Conservation (phyloP, 192 early-diverging fungal genomes). For the Mortierella antarctica region DNA sequence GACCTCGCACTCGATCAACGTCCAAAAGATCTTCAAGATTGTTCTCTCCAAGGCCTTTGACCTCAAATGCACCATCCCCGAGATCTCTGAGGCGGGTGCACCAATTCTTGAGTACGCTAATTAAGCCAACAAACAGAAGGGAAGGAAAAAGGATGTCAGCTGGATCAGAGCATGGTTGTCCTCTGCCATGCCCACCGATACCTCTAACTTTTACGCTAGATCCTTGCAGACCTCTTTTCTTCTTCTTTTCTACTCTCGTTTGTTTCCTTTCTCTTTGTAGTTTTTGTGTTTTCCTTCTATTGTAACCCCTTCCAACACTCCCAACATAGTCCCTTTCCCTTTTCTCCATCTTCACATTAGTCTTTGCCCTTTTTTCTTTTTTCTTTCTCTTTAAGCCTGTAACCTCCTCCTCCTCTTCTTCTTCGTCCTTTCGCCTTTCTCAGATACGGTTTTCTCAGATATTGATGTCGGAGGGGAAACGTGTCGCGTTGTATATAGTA, state of each 20-base stretch:
- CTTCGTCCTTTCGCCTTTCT: not conserved
- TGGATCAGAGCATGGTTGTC: not conserved
- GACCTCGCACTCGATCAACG: slow-evolving; percentile 93
- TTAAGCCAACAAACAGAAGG: not conserved
- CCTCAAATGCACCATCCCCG: slow-evolving; percentile 91
- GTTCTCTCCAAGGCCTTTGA: slow-evolving; percentile 94
- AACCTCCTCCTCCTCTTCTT: not conserved
- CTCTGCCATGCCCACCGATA: not conserved
- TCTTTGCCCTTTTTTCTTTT: not conserved
- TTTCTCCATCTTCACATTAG: slow-evolving; percentile 1
- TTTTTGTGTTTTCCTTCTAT: slow-evolving; percentile 5
- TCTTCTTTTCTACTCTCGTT: not conserved
- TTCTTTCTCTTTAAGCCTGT: not conserved
- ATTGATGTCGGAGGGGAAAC: too few species aligned
- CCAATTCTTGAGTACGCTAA: slow-evolving; percentile 88
- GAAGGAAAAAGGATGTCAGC: not conserved
- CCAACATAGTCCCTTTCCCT: not conserved
- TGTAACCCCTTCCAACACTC: too few species aligned
- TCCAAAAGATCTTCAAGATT: slow-evolving; percentile 98
- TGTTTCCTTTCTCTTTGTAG: not conserved
- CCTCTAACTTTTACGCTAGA: too few species aligned
- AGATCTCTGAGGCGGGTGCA: slow-evolving; percentile 89
- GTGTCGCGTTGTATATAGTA: too few species aligned
- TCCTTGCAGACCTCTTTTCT: not conserved
- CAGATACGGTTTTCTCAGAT: too few species aligned